These are phyloP conservation scores for Tolypocladium nubicola DNA, from an alignment of 2,329 filamentous ascomycete genomes.

Conservation along the genomic window DNA sequence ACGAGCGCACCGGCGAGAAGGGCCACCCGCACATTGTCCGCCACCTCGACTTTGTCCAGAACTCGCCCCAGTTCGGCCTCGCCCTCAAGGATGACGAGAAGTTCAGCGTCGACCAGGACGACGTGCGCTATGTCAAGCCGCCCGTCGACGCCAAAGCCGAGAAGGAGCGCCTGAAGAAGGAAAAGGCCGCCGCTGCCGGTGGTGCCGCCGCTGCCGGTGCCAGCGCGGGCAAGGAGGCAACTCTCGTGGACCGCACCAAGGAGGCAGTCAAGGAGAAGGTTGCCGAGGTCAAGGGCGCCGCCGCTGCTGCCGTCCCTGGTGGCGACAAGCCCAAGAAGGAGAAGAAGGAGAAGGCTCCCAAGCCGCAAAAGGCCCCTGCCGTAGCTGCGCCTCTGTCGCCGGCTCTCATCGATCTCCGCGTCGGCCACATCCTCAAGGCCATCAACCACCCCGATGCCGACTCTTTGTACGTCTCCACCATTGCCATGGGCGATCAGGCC, in stretches of 20 bases:
- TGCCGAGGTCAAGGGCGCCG: constrained; percentile 31
- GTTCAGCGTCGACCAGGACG: constrained; percentile 65
- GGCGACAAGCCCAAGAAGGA: constrained; percentile 58
- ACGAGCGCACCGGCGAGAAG: constrained; percentile 81
- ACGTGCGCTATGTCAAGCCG: constrained; percentile 79
- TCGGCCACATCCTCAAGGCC: constrained; percentile 95
- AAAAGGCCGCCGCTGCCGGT: constrained; percentile 64
- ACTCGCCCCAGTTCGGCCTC: constrained; percentile 65
- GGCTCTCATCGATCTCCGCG: constrained; percentile 82
- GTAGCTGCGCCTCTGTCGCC: constrained; percentile 71
- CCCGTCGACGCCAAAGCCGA: constrained; percentile 86
- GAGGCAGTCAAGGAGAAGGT: constrained; percentile 43
- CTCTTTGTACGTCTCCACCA: constrained; percentile 89
- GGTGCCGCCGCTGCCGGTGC: constrained; percentile 38
- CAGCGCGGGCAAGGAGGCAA: constrained; percentile 21
- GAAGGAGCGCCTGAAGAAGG: constrained; percentile 94
- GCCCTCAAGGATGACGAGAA: constrained; percentile 63
- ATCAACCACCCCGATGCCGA: constrained; percentile 95
- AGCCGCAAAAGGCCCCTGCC: constrained; percentile 57
- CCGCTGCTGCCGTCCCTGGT: constrained; percentile 19
- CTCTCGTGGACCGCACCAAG: constrained; percentile 51
- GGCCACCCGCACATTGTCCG: constrained; percentile 88
- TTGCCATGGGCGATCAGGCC: constrained; percentile 81
- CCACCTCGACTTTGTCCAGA: constrained; percentile 90
- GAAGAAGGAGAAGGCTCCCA: constrained; percentile 82